Evolutionary conservation across 257 asterid species (phyloP), one percentile per base, ranked within the genome.

Genomic region (Avicennia marina): DNA sequence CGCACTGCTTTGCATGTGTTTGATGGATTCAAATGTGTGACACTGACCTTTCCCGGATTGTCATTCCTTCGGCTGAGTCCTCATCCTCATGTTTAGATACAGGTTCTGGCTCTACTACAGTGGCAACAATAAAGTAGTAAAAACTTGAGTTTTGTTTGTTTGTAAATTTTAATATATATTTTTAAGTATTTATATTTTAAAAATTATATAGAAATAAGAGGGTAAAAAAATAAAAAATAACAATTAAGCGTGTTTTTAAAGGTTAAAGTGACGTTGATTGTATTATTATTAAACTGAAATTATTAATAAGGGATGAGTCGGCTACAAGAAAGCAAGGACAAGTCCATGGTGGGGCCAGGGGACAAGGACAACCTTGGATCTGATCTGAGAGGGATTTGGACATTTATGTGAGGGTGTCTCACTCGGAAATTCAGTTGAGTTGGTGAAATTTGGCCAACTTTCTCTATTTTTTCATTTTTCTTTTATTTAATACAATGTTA

Each of bases 301-400:
- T n/a, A n/a, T n/a, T n/a, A n/a, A n/a, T n/a, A n/a, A n/a, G n/a
- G 66, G 64, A 55, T 2, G 22, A 44, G 66, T 50, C 20, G 53
- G 70, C 69, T 40, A 52, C 66, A 60, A 54, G 32, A 18, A 55
- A 39, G 48, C 58, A 31, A 34, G 72, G 74, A 64, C 79, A 43
- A 53, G 44, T 56, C 45, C 13, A 24, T 2, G 29, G 61, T 61
- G 64, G 70, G n/a, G n/a, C n/a, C n/a, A n/a, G n/a, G n/a, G n/a
- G n/a, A n/a, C n/a, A n/a, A n/a, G 73, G 53, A 19, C 67, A 33
- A 17, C 44, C 5, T 39, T 41, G 45, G 11, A 26, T 31, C 41
- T 34, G n/a, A n/a, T n/a, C n/a, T n/a, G n/a, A n/a, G n/a, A n/a
- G n/a, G 39, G 19, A 15, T 49, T 55, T 11, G 21, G 56, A 27